Base-by-base conservation (phyloP, 345 rosid species). In the Aegle marmelos region DNA sequence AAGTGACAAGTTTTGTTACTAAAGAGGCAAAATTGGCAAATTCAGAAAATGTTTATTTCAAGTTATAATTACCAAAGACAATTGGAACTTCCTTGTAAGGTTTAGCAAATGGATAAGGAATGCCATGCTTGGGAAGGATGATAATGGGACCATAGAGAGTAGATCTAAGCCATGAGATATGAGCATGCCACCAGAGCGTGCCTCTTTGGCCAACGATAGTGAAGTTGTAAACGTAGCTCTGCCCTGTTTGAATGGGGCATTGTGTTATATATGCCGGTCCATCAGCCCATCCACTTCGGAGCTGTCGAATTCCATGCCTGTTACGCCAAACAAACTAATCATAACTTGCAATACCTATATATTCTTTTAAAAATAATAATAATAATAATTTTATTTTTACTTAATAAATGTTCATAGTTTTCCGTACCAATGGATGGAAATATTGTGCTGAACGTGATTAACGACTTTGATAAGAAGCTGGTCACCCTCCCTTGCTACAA, bases 61-160 rank as follows among this genome's bases (percentile, higher is more conserved):
- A 28, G 10, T 69, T 48, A 24, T 21, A 13, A 30, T 80, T 84
- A 93, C 98, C 98, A 62, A 93, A 82, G 79, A 83, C 63, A 79
- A 93, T 84, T 22, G 95, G 91, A 78, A 90, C 86, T 88, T 92
- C 92, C 87, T 91, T 90, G 88, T 88, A 76, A 30, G 98, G 98
- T 76, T 91, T 92, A 56, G 87, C 53, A 72, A 95, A 91, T 1
- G 97, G 98, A 76, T 93, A 91, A 72, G 94, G 84, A 78, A 80
- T 83, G n/a, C 90, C 91, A 2, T 4, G 85, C 79, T 82, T 87
- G 56, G 98, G 98, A 68, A 93, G 90, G 68, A 95, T 88, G 80
- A 93, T 84, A 6, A 92, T 72, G 13, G 98, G 91, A 72, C 97
- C 98, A 64, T 93, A 85, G 48, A 95, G 66, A 71, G 98, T 88